Conservation (phyloP, 768 basidiomycete genomes). For the Termitomyces sp. region DNA sequence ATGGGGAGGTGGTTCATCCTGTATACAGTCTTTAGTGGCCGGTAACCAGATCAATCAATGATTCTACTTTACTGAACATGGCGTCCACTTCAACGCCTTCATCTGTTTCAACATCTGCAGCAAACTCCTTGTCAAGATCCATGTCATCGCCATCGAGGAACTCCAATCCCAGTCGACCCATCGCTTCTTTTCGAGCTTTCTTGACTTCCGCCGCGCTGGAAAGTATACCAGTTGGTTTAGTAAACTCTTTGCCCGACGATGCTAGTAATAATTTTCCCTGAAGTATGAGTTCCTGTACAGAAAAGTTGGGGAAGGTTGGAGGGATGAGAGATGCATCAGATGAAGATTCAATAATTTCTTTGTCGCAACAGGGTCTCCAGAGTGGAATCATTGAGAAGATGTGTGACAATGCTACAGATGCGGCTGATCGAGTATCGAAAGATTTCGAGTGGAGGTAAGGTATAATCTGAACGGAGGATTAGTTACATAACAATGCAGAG, state of each 20-base stretch:
- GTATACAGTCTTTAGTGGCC: slow-evolving; percentile 31
- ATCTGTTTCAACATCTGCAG: slow-evolving; percentile 41
- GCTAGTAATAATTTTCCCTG: slow-evolving; percentile 77
- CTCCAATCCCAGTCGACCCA: slow-evolving; percentile 82
- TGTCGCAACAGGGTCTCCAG: slow-evolving; percentile 54
- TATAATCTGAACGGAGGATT: slow-evolving; percentile 53
- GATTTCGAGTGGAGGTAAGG: slow-evolving; percentile 89
- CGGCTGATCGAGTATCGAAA: slow-evolving; percentile 88
- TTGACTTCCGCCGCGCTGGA: slow-evolving; percentile 76
- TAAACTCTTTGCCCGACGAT: slow-evolving; percentile 91
- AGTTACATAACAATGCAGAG: slow-evolving; percentile 5
- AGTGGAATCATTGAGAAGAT: slow-evolving; percentile 80
- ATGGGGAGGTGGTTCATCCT: slow-evolving; percentile 35
- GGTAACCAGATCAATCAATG: slow-evolving; percentile 20
- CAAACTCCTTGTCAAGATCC: slow-evolving; percentile 81
- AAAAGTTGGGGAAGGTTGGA: slow-evolving; percentile 70
- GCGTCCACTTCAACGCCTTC: slow-evolving; percentile 35
- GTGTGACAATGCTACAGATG: slow-evolving; percentile 81
- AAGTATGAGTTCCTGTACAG: slow-evolving; percentile 69
- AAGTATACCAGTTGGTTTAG: slow-evolving; percentile 65
- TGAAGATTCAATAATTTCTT: slow-evolving; percentile 21
- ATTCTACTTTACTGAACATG: slow-evolving; percentile 29
- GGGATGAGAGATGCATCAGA: slow-evolving; percentile 22
- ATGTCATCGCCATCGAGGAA: slow-evolving; percentile 83
- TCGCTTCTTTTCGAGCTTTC: slow-evolving; percentile 83